A percentile compares a stretch with the other conserved stretches of the same genome.
These are phyloP conservation scores for Hymenoscyphus linearis DNA, from an alignment of 2,329 filamentous ascomycete genomes.

Conservation along the genomic window DNA sequence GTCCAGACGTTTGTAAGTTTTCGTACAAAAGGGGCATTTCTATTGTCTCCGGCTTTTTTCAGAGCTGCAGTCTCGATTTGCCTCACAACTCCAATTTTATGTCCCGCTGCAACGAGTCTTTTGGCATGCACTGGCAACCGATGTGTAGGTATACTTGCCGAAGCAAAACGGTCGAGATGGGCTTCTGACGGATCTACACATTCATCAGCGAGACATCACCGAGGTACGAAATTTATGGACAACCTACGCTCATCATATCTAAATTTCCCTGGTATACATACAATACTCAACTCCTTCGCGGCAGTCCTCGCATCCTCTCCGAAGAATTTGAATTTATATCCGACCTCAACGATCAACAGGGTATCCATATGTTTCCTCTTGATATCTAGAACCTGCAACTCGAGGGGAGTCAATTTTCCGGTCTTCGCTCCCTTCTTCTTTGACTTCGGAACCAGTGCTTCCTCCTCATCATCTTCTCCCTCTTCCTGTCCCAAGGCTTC, in stretches of 20 bases:
- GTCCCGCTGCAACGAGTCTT: conserved; percentile 81
- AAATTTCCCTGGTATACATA: conserved; percentile 94
- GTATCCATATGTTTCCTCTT: conserved; percentile 89
- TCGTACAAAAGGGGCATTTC: conserved; percentile 84
- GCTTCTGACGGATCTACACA: conserved; percentile 74
- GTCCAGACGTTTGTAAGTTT: conserved; percentile 97
- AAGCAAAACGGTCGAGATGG: conserved; percentile 86
- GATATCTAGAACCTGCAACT: conserved; percentile 88
- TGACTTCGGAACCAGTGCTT: conserved; percentile 42
- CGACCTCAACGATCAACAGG: conserved; percentile 86
- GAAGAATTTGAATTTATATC: conserved; percentile 97
- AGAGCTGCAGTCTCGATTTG: conserved; percentile 93
- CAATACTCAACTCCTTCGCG: conserved; percentile 85
- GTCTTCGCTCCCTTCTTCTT: conserved; percentile 68
- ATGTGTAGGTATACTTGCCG: conserved; percentile 91
- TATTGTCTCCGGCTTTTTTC: conserved; percentile 92
- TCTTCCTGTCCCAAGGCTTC: conserved; percentile 43
- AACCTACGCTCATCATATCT: conserved; percentile 80
- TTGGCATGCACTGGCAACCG: conserved; percentile 91
- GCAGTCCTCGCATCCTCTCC: conserved; percentile 89
- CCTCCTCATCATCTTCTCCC: conserved; percentile 53
- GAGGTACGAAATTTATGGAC: conserved; percentile 6
- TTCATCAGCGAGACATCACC: neutral
- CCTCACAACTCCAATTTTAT: conserved; percentile 93
- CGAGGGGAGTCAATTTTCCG: conserved; percentile 87